Conservation (phyloP, 2,329 filamentous ascomycete species). For the Colletotrichum cuscutae region DNA sequence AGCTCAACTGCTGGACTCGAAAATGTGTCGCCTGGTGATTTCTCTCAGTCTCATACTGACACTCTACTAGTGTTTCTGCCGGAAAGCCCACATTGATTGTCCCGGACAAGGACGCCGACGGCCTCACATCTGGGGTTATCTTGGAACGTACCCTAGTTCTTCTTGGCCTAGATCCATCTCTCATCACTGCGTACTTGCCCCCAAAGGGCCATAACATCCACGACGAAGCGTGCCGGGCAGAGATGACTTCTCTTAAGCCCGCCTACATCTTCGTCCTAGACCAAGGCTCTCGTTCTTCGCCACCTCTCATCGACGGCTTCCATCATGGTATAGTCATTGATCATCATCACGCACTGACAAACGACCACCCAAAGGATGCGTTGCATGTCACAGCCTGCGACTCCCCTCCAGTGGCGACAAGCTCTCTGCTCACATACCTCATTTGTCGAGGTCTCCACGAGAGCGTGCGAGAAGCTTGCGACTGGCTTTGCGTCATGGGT, state of each 20-base stretch:
- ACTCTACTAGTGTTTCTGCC: conserved; percentile 56
- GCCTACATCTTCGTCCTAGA: conserved; percentile 53
- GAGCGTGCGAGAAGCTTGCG: conserved; percentile 58
- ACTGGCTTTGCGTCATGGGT: conserved; percentile 72
- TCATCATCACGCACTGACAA: conserved; percentile 66
- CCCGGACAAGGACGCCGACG: conserved; percentile 77
- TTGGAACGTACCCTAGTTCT: conserved; percentile 67
- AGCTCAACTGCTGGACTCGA: neutral
- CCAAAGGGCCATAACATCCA: conserved; percentile 70
- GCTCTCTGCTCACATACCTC: conserved; percentile 70
- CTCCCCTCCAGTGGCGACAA: conserved; percentile 73
- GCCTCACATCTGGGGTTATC: conserved; percentile 72
- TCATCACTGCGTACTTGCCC: conserved; percentile 68
- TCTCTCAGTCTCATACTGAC: conserved; percentile 18
- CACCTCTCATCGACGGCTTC: conserved; percentile 61
- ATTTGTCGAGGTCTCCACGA: conserved; percentile 68
- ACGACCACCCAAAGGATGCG: conserved; percentile 66
- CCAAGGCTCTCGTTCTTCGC: conserved; percentile 48
- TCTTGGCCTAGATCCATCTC: conserved; percentile 63
- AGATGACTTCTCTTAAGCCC: conserved; percentile 58
- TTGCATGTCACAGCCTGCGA: conserved; percentile 70
- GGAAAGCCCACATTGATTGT: conserved; percentile 67
- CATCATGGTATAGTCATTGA: conserved; percentile 70
- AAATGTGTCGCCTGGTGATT: neutral
- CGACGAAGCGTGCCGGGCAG: conserved; percentile 59